Conservation (phyloP, 768 basidiomycete species). For the Lactarius deliciosus region DNA sequence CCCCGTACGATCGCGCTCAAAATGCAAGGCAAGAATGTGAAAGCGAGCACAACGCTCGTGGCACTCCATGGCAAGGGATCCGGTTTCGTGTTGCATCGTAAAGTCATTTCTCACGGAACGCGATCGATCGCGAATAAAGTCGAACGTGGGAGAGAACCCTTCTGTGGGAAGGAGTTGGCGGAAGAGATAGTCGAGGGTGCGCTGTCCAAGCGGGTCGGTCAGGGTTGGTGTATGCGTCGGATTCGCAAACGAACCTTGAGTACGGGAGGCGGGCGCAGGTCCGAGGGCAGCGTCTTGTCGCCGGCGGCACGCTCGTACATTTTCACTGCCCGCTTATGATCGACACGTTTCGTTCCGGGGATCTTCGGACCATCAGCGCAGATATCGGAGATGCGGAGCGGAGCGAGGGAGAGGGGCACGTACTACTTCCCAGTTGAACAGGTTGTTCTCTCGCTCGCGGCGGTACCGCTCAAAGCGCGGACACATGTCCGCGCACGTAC, state of each 20-base stretch:
- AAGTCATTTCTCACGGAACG: conserved; percentile 91
- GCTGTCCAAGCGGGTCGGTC: conserved; percentile 41
- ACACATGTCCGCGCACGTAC: conserved; percentile 93
- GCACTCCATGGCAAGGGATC: conserved; percentile 77
- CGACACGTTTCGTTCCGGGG: conserved; percentile 80
- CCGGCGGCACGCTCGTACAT: conserved; percentile 94
- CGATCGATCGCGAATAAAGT: conserved; percentile 90
- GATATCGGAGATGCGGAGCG: conserved; percentile 16
- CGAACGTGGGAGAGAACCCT: conserved; percentile 68
- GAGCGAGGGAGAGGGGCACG: too few relatives aligned
- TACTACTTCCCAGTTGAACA: conserved; percentile 85
- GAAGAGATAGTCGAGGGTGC: conserved; percentile 91
- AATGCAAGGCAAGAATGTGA: conserved; percentile 82
- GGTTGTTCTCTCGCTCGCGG: conserved; percentile 84
- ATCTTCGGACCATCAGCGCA: conserved; percentile 53
- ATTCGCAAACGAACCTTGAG: conserved; percentile 54
- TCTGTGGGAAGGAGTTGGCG: conserved; percentile 69
- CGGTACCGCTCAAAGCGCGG: conserved; percentile 91
- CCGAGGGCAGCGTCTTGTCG: conserved; percentile 87
- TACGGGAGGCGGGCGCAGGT: conserved; percentile 82
- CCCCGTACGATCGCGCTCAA: conserved; percentile 51
- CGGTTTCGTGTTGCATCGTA: conserved; percentile 85
- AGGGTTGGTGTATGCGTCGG: conserved; percentile 11
- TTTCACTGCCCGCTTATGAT: conserved; percentile 87
- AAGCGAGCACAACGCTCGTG: conserved; percentile 93